Evolutionary conservation across 176 grass and related monocot genomes (phyloP), one percentile per base, ranked within the genome.

Genomic region (Chloris gayana): DNA sequence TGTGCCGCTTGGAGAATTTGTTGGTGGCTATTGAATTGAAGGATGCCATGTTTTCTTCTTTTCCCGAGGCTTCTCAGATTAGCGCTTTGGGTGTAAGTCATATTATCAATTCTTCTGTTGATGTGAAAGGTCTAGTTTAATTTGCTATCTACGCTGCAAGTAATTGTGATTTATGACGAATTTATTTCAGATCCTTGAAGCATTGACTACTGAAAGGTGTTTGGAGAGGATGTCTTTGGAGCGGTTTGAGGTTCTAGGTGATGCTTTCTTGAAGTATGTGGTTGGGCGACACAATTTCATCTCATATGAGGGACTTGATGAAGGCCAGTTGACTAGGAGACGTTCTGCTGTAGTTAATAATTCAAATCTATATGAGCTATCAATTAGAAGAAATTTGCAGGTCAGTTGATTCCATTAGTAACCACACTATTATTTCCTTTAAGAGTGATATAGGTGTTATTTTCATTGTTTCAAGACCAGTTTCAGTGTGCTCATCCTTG

Each of bases 1-100:
- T 94, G 90, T 85, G 81, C 74, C 95, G 95, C 30, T 82, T 98
- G 69, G 92, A 93, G 84, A 98, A 94, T 86, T 83, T 98, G 80
- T 90, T 98, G 81, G 95, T 94, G 65, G 92, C 95, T 80, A 85
- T 93, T 79, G 95, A 98, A 75, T 84, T 98, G 80, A 98, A 98
- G 95, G 83, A 98, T 83, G 67, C 81, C 54, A 79, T 98, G 83
- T 47, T 73, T 41, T 92, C 88, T 30, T 94, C 86, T 77, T 94
- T 94, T 77, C 77, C 95, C 9, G 92, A 98, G 77, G 95, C 90
- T 70, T 94, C 88, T 87, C 80, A 90, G 82, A 80, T 94, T 70
- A 90, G 83, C 51, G 95, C 95, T 60, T 71, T 64, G 62, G 72
- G 77, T 77, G 95, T 98, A 94, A 86, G 88, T 53, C 70, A 26